A percentile compares a stretch with the other conserved stretches of the same genome.
Evolutionary conservation across 768 basidiomycete genomes (phyloP).

Genomic region (Kwoniella sp.): DNA sequence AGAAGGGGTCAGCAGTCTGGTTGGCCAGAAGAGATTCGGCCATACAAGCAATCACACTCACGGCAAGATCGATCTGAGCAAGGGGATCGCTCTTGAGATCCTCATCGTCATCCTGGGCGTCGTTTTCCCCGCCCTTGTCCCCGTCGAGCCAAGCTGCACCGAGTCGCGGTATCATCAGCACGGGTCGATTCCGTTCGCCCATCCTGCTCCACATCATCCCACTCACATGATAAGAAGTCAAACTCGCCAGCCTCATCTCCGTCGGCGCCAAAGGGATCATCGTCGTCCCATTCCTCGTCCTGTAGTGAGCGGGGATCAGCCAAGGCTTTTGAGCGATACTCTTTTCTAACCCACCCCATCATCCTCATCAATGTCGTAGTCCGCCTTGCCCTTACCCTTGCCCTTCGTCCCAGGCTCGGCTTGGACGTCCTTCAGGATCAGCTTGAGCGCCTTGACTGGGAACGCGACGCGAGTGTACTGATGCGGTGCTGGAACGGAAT

Average conservation of each 20-base stretch:
- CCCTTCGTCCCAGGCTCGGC: conserved; percentile 58
- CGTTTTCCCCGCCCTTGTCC: conserved; percentile 71
- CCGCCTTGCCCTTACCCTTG: conserved; percentile 56
- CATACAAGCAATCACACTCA: conserved; percentile 43
- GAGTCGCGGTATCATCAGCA: conserved; percentile 1
- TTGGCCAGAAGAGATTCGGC: background rate
- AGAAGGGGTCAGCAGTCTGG: background rate
- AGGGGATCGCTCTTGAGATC: conserved; percentile 82
- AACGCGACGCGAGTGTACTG: conserved; percentile 82
- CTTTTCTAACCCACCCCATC: conserved; percentile 48
- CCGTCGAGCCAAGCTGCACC: conserved; percentile 54
- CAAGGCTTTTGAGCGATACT: no score
- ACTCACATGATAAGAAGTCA: conserved; percentile 64
- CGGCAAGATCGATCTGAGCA: conserved; percentile 76
- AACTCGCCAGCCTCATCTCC: conserved; percentile 64
- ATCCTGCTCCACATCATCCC: background rate
- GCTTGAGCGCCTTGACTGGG: conserved; percentile 86
- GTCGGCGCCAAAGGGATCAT: conserved; percentile 60
- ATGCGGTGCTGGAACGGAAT: conserved; percentile 62
- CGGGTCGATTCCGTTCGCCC: background rate
- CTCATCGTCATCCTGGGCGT: conserved; percentile 71
- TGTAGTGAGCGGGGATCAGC: background rate
- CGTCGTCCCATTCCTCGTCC: conserved; percentile 92
- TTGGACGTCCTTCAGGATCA: conserved; percentile 78
- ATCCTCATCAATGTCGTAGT: conserved; percentile 51